Percentiles rank a stretch among this genome's conserved stretches.
phyloP scores from a whole-genome alignment of 2,329 filamentous ascomycete species.

The Fusarium anguioides region DNA sequence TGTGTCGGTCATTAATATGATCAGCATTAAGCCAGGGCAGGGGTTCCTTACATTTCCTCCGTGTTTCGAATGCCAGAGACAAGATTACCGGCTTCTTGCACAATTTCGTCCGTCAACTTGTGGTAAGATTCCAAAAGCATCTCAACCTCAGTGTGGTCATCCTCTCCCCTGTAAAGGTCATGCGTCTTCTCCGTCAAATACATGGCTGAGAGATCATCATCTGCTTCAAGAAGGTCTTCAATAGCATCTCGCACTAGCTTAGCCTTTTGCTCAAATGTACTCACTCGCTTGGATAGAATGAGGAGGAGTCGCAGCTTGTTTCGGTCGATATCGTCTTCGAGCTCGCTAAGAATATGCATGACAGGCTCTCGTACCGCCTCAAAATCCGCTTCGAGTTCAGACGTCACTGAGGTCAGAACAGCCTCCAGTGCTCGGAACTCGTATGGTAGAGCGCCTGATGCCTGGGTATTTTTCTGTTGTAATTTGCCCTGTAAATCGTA shows the following conservation, averaged over 20 bases:
- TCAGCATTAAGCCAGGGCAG: neutral
- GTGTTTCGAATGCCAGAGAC: constrained; percentile 97
- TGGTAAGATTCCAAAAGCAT: constrained; percentile 97
- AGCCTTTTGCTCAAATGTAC: constrained; percentile 97
- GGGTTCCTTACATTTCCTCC: constrained; percentile 86
- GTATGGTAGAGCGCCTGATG: constrained; percentile 81
- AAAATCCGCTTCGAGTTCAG: constrained; percentile 92
- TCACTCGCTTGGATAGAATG: constrained; percentile 93
- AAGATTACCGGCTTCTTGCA: constrained; percentile 91
- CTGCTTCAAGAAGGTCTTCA: constrained; percentile 93
- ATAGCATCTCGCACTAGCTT: constrained; percentile 94
- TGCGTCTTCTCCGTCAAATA: constrained; percentile 90
- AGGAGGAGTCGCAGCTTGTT: constrained; percentile 92
- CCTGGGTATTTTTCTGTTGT: constrained; percentile 74
- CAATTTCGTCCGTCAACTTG: constrained; percentile 97
- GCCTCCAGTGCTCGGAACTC: constrained; percentile 97
- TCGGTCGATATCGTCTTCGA: constrained; percentile 96
- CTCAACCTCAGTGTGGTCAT: constrained; percentile 96
- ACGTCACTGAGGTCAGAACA: constrained; percentile 92
- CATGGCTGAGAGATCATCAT: constrained; percentile 95
- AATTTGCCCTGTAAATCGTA: constrained; percentile 96
- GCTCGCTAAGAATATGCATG: constrained; percentile 84
- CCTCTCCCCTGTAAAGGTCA: constrained; percentile 76
- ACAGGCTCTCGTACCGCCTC: constrained; percentile 94
- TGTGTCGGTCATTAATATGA: constrained; percentile 52